Conservation (phyloP, 768 basidiomycete genomes). For the Leucocoprinus leucothites region DNA sequence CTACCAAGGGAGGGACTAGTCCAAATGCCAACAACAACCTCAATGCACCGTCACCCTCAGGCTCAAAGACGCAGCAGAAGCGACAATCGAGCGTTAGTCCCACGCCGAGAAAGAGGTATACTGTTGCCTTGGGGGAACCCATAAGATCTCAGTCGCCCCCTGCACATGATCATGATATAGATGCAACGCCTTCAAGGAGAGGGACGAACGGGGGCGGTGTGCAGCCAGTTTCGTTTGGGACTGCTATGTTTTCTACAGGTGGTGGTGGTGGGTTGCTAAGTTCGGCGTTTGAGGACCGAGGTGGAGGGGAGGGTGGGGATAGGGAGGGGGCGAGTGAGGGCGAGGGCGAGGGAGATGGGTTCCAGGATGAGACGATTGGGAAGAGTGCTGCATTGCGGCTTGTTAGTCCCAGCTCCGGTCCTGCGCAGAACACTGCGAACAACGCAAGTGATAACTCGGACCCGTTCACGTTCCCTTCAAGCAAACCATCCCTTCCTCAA, state of each 20-base stretch:
- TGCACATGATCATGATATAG: slow-evolving; percentile 8
- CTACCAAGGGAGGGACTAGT: slow-evolving; percentile 9
- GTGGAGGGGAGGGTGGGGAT: no score
- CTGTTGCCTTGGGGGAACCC: slow-evolving; percentile 78
- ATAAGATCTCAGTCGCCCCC: slow-evolving; percentile 36
- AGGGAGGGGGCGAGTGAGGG: no score
- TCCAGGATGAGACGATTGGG: slow-evolving; percentile 61
- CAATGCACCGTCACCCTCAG: slow-evolving; percentile 28
- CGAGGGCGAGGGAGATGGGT: no score
- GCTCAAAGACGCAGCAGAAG: slow-evolving; percentile 32
- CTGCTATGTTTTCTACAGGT: slow-evolving; percentile 38
- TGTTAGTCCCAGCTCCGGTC: slow-evolving; percentile 4
- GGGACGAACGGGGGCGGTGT: slow-evolving; percentile 17
- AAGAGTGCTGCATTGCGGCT: slow-evolving; percentile 42
- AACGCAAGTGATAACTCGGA: slow-evolving; percentile 4
- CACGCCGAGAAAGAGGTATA: slow-evolving; percentile 82
- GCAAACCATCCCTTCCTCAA: slow-evolving; percentile 7
- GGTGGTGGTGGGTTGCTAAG: slow-evolving; percentile 16
- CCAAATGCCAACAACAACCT: slow-evolving; percentile 18
- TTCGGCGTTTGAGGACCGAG: no score
- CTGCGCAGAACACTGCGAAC: neutral
- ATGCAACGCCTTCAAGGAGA: slow-evolving; percentile 4
- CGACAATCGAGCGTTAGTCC: slow-evolving; percentile 60
- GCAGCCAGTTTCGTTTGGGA: slow-evolving; percentile 29
- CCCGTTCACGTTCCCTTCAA: slow-evolving; percentile 14